Base-by-base conservation (phyloP, 345 rosid species). In the Camelina hispida region DNA sequence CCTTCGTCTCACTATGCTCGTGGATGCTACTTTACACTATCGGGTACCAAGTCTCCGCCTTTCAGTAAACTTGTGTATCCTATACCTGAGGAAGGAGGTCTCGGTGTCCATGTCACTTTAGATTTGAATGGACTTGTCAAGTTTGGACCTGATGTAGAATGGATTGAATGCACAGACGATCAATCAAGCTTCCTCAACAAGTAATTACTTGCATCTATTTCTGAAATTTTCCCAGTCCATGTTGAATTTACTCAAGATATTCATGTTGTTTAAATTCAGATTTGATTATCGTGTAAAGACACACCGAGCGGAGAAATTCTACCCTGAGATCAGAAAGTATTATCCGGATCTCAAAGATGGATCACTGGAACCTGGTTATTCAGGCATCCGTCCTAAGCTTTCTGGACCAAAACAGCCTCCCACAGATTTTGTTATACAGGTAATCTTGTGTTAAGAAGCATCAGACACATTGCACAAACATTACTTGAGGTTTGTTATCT, bases 131-230 rank as follows among this genome's bases (percentile, higher is more conserved):
- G 96, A 58, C 85, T 84, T 76, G 84, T 90, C 48, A 94, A 91
- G 88, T 94, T 90, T 85, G 97, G 98, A 52, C 98, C 98, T 0
- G 90, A 94, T 81, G 97, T 94, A 54, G 97, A 94, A 71, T 94
- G 98, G 97, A 88, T 90, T 50, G 48, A 81, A 48, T 80, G 86
- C 75, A 22, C 63, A 46, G 89, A 85, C 18, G 95, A 89, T 46
- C 50, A 75, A 68, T 82, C 88, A 37, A 88, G 87, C 91, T 94
- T 90, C 80, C 88, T 90, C 64, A 87, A 94, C 66, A 85, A 75
- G 97, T 89, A 86, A 66, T 43, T 57, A 22, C 38, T 66, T 79
- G 56, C 22, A n/a, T 84, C 35, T 57, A 32, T 52, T 38, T 48
- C 46, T 62, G 9, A n/a, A 15, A 42, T 20, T 20, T 25, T 53